Base-by-base conservation (phyloP, 1,139 yeast genomes). In the Geotrichum bryndzae region DNA sequence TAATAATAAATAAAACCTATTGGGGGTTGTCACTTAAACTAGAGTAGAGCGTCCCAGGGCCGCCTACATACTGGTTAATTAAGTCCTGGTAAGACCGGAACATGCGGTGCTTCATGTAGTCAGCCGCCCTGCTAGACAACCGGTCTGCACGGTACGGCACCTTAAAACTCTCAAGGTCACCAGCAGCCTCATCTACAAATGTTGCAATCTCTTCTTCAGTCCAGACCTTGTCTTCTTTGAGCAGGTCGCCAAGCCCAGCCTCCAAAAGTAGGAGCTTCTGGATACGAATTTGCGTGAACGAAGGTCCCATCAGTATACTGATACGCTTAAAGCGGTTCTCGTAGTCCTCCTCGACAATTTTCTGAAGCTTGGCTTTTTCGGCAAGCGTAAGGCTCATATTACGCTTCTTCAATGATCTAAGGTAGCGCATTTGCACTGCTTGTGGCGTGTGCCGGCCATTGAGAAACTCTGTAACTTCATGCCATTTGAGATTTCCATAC, bases 321-420 rank as follows among this genome's bases (percentile, higher is more conserved):
- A 78, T 70, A 51, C 81, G 69, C 56, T 70, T 72, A 77, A 79
- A 77, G 60, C 81, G 72, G 46, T 66, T 68, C 18, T 74, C 74
- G 79, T 80, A 78, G 68, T 78, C 81, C 29, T 71, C 70, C 23
- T 70, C 64, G 38, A 78, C 67, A 1, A 71, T 71, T 35, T 67
- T 65, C 22, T 70, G 64, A 35, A 78, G 65, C 58, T 69, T 71
- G 2, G 66, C 61, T 54, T 69, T 73, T 69, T 78, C 78, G 22
- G 66, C 69, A 31, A 69, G 63, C 2, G 76, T 69, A 72, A 78
- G 71, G 46, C 68, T 67, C 22, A 69, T 74, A 59, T 72, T 70
- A 52, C 79, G 67, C 10, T 73, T 69, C 62, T 76, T 75, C 62
- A 77, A 74, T 33, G 73, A 68, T 7, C 81, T 72, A 55, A 78